Base-by-base conservation (phyloP, 2,329 filamentous ascomycete species). In the Hirsutella thompsonii region DNA sequence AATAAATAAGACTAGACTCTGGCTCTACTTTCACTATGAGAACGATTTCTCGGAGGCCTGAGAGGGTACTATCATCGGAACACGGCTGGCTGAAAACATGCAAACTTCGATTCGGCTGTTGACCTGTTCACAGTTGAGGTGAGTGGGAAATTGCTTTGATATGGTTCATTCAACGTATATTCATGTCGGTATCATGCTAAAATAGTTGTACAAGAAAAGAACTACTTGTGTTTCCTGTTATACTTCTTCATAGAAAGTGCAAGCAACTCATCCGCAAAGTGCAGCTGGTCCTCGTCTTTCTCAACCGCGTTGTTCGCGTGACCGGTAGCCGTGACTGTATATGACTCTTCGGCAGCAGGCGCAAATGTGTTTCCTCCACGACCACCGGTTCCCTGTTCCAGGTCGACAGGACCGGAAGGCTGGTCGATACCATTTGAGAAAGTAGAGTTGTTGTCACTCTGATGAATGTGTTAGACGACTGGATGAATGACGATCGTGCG, bases 221-320 rank as follows among this genome's bases (percentile, higher is more conserved):
- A 3, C 14, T 10, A n/a, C 14, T 34, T 16, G 14, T 34, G 16
- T 34, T 16, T 34, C 32, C 32, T 23, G n/a, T 30, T 39, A 20
- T 39, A 39, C 20, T 23, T 34, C 6, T 42, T 28, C 46, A 51
- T 49, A 16, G 42, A 44, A 2, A 50, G 40, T 11, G 46, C 38
- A n/a, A 52, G 41, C 42, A 52, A 35, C 37, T 52, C 44, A 36
- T 52, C 50, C 4, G 51, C 48, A 39, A 48, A 50, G 1, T 42
- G 43, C 16, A 39, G 36, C 16, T 42, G 43, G 6, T 28, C 21
- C n/a, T 41, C 19, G 32, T 36, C 40, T 2, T 23, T 43, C 20
- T 41, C 37, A 9, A 19, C 19, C 14, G 35, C 36, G 3, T 23
- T 11, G 8, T 39, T 38, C 26, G 30, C 38, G 16, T 46, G 41